Conservation (phyloP, 371 early-diverging fungal genomes). For the Rhizopus arrhizus region DNA sequence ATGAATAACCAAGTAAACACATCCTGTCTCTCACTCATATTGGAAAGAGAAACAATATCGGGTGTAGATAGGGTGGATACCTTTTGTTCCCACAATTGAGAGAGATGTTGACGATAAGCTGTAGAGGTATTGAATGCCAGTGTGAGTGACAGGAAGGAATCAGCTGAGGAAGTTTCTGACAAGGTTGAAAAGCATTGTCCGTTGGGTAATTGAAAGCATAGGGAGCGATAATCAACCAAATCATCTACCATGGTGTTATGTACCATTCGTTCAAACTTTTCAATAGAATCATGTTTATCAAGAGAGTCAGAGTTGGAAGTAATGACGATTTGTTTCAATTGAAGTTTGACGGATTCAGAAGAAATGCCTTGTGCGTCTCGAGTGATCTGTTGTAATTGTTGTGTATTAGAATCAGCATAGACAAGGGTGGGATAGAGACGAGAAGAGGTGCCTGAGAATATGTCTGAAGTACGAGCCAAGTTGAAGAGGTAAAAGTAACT, state of each 20-base stretch:
- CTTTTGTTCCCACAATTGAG: slow-evolving; percentile 55
- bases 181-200: slow-evolving; percentile 30
- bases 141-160: slow-evolving; percentile 50
- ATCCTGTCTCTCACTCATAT: slow-evolving; percentile 26
- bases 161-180: slow-evolving; percentile 16
- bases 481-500: slow-evolving; percentile 80
- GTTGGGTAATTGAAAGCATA: slow-evolving; percentile 37
- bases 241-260: slow-evolving; percentile 58
- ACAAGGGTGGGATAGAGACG: slow-evolving; percentile 58
- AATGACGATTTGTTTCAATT: slow-evolving; percentile 54
- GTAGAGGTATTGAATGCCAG: slow-evolving; percentile 62
- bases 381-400: slow-evolving; percentile 35
- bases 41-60: slow-evolving; percentile 35
- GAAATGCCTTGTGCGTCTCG: slow-evolving; percentile 34
- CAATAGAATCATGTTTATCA: too few species aligned
- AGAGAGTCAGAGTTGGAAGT: slow-evolving; percentile 30
- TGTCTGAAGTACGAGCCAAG: slow-evolving; percentile 68
- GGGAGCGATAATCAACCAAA: slow-evolving; percentile 27
- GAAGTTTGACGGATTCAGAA: slow-evolving; percentile 54
- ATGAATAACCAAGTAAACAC: slow-evolving; percentile 48
- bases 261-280: slow-evolving; percentile 16
- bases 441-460: slow-evolving; percentile 60
- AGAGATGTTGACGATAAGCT: slow-evolving; percentile 46
- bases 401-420: slow-evolving; percentile 43
- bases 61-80: slow-evolving; percentile 40